Base-by-base conservation (phyloP, 805 yeast genomes). In the Lipomyces spencermartinsiae region DNA sequence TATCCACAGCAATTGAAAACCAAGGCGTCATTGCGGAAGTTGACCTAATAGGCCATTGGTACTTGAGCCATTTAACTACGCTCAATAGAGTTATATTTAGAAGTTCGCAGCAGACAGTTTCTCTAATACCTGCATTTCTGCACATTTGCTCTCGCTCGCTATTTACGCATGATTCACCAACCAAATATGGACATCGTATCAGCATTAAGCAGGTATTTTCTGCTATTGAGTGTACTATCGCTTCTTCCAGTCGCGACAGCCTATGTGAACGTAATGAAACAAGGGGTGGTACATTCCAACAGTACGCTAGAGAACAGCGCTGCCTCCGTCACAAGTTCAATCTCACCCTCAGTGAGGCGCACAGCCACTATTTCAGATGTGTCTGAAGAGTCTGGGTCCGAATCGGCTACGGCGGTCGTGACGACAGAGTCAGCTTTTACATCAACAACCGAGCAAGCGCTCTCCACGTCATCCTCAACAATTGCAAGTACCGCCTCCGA, bases 401-500 rank as follows among this genome's bases (percentile, higher is more conserved):
- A 37, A n/a, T 16, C 10, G 19, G n/a, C 49, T 2, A 19, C 22
- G n/a, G 5, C 7, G 22, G 8, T 19, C n/a, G 22, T n/a, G 7
- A 8, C 22, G 7, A 8, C 22, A 8, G 49, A 16, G 22, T 43
- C 49, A 43, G 9, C 49, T 43, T 43, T 19, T 43, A 43, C 49
- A 8, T 43, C 49, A 7, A 43, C 22, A 19, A 43, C 25, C 8
- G 49, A 43, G 49, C 49, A 14, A 16, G 16, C 49, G 19, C 22
- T 10, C 29, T 25, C 29, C 49, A 43, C 22, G 9, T 61, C 78
- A 7, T 69, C 71, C 1, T 70, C 75, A 16, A 75, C 79, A 0
- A 71, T 73, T 1, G 54, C 76, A 2, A 74, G 74, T n/a, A 68
- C 71, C 2, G 37, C 70, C 8, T 59, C 73, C 1, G 76, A 19